A percentile compares a stretch with the other conserved stretches of the same genome.
Conservation (phyloP, 106 monocot species). For the Dioscorea zingiberensis region DNA sequence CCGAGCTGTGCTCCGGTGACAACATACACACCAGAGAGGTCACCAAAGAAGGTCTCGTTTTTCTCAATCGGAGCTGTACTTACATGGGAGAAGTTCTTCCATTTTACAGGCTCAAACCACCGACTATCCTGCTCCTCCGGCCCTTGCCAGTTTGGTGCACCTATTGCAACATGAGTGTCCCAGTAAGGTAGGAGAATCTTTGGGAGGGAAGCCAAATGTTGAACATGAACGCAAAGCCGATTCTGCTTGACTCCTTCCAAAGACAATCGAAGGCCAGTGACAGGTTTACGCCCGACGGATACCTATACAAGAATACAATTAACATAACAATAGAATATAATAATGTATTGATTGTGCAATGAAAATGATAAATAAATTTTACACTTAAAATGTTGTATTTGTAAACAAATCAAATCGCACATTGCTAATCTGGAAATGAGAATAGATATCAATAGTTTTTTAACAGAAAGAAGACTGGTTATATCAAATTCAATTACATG, state of each 20-base stretch:
- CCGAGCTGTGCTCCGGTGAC: constrained; percentile 84
- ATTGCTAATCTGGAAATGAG: no score
- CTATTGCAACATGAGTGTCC: constrained; percentile 62
- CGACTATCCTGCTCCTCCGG: constrained; percentile 90
- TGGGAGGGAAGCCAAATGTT: constrained; percentile 63
- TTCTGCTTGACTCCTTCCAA: constrained; percentile 68
- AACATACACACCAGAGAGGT: constrained; percentile 46
- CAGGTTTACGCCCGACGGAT: constrained; percentile 64
- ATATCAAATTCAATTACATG: no score
- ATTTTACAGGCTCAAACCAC: constrained; percentile 81
- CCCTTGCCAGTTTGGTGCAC: constrained; percentile 76
- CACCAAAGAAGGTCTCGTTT: constrained; percentile 45
- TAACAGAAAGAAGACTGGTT: no score
- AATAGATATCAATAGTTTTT: no score
- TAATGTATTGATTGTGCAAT: no score
- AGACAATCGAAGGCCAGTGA: constrained; percentile 61
- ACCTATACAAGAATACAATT: constrained; percentile 32
- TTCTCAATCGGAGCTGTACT: constrained; percentile 67
- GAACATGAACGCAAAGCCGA: constrained; percentile 52
- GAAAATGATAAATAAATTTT: no score
- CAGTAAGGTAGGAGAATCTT: constrained; percentile 72
- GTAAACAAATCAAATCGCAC: no score
- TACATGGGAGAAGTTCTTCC: constrained; percentile 89
- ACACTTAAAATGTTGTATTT: no score
- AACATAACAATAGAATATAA: background rate